Conservation (phyloP, 495 filamentous ascomycete genomes). For the Podospora tetraspora region DNA sequence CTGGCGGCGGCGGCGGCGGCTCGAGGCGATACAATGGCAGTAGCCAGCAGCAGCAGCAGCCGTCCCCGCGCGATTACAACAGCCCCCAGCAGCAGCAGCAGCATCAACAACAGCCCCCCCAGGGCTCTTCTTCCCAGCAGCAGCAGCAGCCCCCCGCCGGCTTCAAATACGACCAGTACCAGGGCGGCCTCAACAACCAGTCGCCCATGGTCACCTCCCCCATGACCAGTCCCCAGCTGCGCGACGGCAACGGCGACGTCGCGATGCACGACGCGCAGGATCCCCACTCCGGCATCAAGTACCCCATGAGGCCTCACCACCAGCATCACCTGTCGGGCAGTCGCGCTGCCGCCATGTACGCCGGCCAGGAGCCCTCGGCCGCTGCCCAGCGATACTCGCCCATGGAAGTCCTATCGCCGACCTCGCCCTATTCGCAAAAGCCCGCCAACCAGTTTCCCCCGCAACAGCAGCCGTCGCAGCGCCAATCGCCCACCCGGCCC, state of each 20-base stretch:
- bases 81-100: constrained; percentile 35
- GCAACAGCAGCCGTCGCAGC: constrained; percentile 34
- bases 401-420: constrained; percentile 70
- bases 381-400: constrained; percentile 91
- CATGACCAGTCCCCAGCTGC: constrained; percentile 57
- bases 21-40: constrained; percentile 48
- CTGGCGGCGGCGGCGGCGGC: constrained; percentile 38
- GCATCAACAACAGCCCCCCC: constrained; percentile 39
- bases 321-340: constrained; percentile 50
- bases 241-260: constrained; percentile 76
- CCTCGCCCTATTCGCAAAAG: constrained; percentile 47
- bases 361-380: constrained; percentile 68
- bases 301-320: constrained; percentile 66
- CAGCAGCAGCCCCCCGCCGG: constrained; percentile 57
- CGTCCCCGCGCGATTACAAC: constrained; percentile 42
- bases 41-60: constrained; percentile 21
- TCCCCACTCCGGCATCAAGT: constrained; percentile 62
- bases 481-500: constrained; percentile 47
- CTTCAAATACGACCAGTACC: constrained; percentile 72
- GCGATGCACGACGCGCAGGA: constrained; percentile 86
- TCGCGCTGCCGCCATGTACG: constrained; percentile 47
- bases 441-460: constrained; percentile 36
- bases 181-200: constrained; percentile 48
- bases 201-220: constrained; percentile 61
- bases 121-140: constrained; percentile 26